phyloP scores from a whole-genome alignment of 345 rosid genomes.

The Gossypium arboreum region DNA sequence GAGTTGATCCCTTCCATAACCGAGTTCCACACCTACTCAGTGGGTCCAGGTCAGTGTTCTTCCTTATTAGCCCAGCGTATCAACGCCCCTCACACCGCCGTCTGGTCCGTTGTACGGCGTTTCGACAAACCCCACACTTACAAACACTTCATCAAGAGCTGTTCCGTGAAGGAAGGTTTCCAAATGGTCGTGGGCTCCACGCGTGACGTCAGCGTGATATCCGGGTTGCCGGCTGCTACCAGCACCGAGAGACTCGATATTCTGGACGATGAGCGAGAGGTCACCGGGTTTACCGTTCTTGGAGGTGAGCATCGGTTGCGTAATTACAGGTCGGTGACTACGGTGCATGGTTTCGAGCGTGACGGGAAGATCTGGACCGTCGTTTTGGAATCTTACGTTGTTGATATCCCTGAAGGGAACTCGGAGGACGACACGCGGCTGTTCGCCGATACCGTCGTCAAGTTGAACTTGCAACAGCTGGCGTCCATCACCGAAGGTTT shows the following conservation, averaged over 20 bases:
- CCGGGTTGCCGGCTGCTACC: conserved; percentile 61
- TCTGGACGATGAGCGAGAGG: conserved; percentile 43
- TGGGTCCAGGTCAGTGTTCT: conserved; percentile 53
- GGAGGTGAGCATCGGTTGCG: conserved; percentile 45
- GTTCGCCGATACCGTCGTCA: conserved; percentile 82
- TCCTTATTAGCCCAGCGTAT: conserved; percentile 62
- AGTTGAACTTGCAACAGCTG: conserved; percentile 76
- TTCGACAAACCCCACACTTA: conserved; percentile 64
- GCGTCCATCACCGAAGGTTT: conserved; percentile 65
- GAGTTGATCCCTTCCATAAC: conserved; percentile 38
- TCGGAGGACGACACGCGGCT: conserved; percentile 87
- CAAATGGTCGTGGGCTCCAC: conserved; percentile 42
- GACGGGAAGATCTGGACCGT: conserved; percentile 56
- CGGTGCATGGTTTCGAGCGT: conserved; percentile 55
- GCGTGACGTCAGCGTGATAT: conserved; percentile 57
- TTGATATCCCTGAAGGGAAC: conserved; percentile 88
- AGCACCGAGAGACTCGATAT: conserved; percentile 64
- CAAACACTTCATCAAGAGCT: conserved; percentile 71
- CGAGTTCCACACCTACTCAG: conserved; percentile 66
- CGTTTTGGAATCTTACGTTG: conserved; percentile 81
- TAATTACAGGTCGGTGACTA: conserved; percentile 75
- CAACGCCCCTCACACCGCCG: conserved; percentile 40
- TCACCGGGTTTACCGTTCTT: conserved; percentile 49
- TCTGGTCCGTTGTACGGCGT: conserved; percentile 59
- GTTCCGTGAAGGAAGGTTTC: conserved; percentile 37